Evolutionary conservation across 73 alveolate species (phyloP).

Genomic region (Effrenium voratum): DNA sequence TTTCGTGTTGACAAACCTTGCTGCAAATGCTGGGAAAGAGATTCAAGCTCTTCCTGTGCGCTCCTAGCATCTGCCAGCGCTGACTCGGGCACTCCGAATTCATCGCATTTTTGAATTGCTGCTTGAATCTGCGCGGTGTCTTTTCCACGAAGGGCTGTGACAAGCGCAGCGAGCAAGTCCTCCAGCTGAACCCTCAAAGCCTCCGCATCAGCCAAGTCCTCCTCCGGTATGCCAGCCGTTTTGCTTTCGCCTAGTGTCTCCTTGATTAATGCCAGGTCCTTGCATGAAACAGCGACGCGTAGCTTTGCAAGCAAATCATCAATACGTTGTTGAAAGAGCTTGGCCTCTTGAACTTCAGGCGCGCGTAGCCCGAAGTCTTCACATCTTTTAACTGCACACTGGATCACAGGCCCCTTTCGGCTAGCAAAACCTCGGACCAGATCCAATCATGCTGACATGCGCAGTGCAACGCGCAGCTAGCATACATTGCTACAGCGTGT

Average conservation of each 20-base stretch:
- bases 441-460: background rate
- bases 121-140: background rate
- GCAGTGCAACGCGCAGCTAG: background rate
- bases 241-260: background rate
- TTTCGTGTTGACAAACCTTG: conserved; percentile 63
- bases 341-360: conserved; percentile 20
- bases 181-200: conserved; percentile 14
- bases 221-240: background rate
- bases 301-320: conserved; percentile 33
- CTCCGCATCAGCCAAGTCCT: conserved; percentile 9
- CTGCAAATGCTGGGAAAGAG: conserved; percentile 1
- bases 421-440: conserved; percentile 12
- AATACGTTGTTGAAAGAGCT: background rate
- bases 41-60: conserved; percentile 12
- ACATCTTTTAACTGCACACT: background rate
- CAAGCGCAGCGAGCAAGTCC: background rate
- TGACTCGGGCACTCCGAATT: background rate
- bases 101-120: conserved; percentile 12
- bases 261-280: conserved; percentile 3
- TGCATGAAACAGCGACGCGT: background rate
- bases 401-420: conserved; percentile 14
- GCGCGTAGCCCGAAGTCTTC: conserved; percentile 41
- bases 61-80: conserved; percentile 31
- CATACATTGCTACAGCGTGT: background rate
- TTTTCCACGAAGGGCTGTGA: background rate